Evolutionary conservation across 169 alveolate species (phyloP), one percentile per base, ranked within the genome.

Genomic region (Eimeria necatrix): DNA sequence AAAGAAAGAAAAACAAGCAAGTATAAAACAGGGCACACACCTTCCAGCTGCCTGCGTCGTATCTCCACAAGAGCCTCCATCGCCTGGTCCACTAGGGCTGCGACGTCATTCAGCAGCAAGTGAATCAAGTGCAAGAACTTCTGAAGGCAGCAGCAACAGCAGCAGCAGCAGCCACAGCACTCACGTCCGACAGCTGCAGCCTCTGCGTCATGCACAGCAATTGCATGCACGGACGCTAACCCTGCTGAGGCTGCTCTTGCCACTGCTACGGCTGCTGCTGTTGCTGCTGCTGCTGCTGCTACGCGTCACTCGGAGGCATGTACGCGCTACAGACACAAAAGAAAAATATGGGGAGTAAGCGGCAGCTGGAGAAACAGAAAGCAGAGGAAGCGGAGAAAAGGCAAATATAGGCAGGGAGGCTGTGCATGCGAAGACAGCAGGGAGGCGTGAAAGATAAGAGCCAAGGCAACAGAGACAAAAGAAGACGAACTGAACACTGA

Each of bases 81-180:
- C 9, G 98, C 99, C 93, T 98, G 98, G 85, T 98, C 99, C 49
- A 98, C 97, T 16, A 98, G 91, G 89, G 97, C 96, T 60, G 97
- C 95, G 46, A 97, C 97, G 96, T 98, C 99, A 59, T 96, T 97
- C 71, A 98, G 97, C 48, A 98, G 96, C 91, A 98, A 96, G 90
- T 98, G 99, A 88, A 98, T 96, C 94, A 98, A 94, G 46, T 98
- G 98, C n/a, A 98, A 97, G 87, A 97, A 98, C 59, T 96, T 86
- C 94, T 98, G 98, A 89, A 95, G 96, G 70, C 73, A 85, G 96
- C 95, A 86, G 26, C 78, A 74, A 95, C 95, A 93, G 96, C 94
- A 60, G 22, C 68, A 56, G 22, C 68, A 56, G 20, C 48, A 8
- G 41, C 74, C 74, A n/a, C 20, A 95, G 74, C 73, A 85, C 61